Evolutionary conservation across 805 yeast species (phyloP).

Genomic region (Candida maesae): DNA sequence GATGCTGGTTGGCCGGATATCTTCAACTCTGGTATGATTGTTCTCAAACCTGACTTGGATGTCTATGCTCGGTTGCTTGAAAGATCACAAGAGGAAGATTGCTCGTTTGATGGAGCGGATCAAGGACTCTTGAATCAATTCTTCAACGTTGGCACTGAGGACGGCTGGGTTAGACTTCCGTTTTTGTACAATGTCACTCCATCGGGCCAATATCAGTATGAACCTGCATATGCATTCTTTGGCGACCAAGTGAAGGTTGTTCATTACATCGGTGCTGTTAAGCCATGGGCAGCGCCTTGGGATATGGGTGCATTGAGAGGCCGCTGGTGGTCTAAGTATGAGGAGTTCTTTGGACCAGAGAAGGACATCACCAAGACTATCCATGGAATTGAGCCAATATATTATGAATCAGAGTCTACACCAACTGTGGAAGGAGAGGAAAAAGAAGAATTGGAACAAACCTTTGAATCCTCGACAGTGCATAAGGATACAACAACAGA

Average conservation of each 20-base stretch:
- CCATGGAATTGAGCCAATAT: slow-evolving; percentile 25
- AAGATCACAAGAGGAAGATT: slow-evolving; percentile 23
- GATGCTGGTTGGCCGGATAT: slow-evolving; percentile 89
- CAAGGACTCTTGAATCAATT: slow-evolving; percentile 79
- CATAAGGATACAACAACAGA: too few relatives aligned
- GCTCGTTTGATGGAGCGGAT: slow-evolving; percentile 81
- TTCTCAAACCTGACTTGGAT: slow-evolving; percentile 46
- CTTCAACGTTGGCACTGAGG: slow-evolving; percentile 33
- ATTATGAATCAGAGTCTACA: slow-evolving; percentile 14
- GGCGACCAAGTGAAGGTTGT: slow-evolving; percentile 40
- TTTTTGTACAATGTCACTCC: slow-evolving; percentile 83
- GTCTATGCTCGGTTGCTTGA: slow-evolving; percentile 39
- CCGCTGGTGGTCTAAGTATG: slow-evolving; percentile 25
- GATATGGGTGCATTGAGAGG: slow-evolving; percentile 17
- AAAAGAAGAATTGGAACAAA: too few relatives aligned
- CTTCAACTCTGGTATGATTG: slow-evolving; percentile 73
- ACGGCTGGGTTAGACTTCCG: slow-evolving; percentile 67
- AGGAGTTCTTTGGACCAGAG: slow-evolving; percentile 20
- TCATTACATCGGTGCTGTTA: slow-evolving; percentile 64
- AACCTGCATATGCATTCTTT: slow-evolving; percentile 64
- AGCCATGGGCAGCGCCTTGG: slow-evolving; percentile 45
- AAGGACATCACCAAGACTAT: slow-evolving; percentile 15
- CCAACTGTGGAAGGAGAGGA: slow-evolving; percentile 1
- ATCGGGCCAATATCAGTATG: slow-evolving; percentile 61
- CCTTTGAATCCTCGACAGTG: too few relatives aligned